Evolutionary conservation across 2,329 filamentous ascomycete species (phyloP).

Genomic region (Nigrospora osmanthi): DNA sequence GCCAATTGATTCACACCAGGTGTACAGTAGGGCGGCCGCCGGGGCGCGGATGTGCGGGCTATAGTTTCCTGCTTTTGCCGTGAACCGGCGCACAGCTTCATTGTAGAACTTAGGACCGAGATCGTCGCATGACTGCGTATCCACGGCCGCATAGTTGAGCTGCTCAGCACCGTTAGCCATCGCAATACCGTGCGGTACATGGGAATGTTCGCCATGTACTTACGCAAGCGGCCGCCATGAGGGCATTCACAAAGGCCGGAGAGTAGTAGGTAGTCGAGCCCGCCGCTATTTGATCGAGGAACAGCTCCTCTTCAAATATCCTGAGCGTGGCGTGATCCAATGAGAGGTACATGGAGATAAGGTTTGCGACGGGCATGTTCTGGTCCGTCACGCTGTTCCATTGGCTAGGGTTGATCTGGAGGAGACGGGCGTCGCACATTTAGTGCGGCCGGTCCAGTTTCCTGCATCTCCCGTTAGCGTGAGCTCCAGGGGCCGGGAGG

Average conservation of each 20-base stretch:
- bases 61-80: background rate
- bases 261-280: background rate
- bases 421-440: background rate
- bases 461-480: background rate
- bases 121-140: background rate
- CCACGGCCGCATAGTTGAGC: conserved; percentile 1
- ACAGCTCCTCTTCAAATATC: conserved; percentile 1
- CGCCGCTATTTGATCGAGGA: background rate
- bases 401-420: background rate
- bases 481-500: too few species aligned
- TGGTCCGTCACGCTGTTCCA: background rate
- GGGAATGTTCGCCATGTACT: background rate
- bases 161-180: background rate
- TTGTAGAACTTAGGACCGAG: background rate
- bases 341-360: conserved; percentile 1
- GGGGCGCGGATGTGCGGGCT: background rate
- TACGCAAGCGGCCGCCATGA: conserved; percentile 1
- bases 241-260: background rate
- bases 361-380: background rate
- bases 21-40: background rate
- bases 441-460: background rate
- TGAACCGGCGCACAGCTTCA: background rate
- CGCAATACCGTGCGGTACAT: too few species aligned
- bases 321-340: conserved; percentile 2
- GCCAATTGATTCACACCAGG: conserved; percentile 1